Base-by-base conservation (phyloP, 225 moss, liverwort and hornwort genomes). In the Polytrichum commune region DNA sequence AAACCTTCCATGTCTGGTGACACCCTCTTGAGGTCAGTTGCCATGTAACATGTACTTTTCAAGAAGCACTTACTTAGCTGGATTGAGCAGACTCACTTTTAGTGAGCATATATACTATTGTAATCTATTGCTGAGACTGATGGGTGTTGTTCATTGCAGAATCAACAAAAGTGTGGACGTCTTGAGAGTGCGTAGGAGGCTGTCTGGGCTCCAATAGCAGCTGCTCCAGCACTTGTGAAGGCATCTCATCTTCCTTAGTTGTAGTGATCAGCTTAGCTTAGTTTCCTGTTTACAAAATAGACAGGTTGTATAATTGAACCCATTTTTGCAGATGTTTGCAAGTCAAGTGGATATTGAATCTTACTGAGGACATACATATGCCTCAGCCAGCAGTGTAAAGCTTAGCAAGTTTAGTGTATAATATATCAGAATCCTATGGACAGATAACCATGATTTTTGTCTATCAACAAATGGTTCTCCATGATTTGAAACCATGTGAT, bases 161-260 rank as follows among this genome's bases (percentile, higher is more conserved):
- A 79, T 96, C 67, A 86, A 93, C 64, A 96, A 90, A 76, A 85
- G 74, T 62, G 90, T 82, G 3, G 87, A 96, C 53, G 85, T 92
- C 0, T 63, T 90, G 38, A 70, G 53, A 24, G 76, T 93, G 4
- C 90, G 90, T 23, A 96, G 82, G 80, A 83, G 84, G 74, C 74
- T 96, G 60, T 81, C 66, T 62, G 81, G 60, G 55, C 71, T 72
- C 3, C 65, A 65, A 54, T 82, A 84, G 35, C 24, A 18, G 26
- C 27, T 58, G 19, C 57, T n/a, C 38, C 60, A 5, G 55, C 53
- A 46, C 46, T 13, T 46, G 46, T 46, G 46, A 46, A 46, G 46
- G 46, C 13, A 16, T 16, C 46, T 46, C 13, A 46, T 46, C 55
- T 55, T 16, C 66, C 20, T 8, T 33, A 38, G 58, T 8, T 58